These are phyloP conservation scores for Pleurotus pulmonarius DNA, from an alignment of 768 basidiomycete species.

Conservation along the genomic window DNA sequence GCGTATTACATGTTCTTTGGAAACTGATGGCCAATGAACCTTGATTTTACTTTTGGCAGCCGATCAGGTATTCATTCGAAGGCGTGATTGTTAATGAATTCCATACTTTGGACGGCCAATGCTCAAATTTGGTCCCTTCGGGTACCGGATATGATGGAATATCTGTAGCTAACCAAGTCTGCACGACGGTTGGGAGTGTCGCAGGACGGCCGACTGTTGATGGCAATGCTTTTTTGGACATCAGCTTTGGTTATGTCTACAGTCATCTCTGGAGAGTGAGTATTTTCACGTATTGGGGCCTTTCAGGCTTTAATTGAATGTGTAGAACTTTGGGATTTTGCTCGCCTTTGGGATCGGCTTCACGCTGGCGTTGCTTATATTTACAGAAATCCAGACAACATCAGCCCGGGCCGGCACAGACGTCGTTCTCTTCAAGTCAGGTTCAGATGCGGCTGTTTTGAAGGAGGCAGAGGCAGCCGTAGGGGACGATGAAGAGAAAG, in stretches of 20 bases:
- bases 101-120: conserved; percentile 58
- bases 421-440: conserved; percentile 63
- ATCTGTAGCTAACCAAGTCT: conserved; percentile 64
- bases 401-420: conserved; percentile 25
- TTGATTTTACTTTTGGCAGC: conserved; percentile 29
- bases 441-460: conserved; percentile 25
- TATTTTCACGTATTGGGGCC: background rate
- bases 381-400: conserved; percentile 51
- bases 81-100: conserved; percentile 80
- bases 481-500: conserved; percentile 10
- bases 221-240: conserved; percentile 49
- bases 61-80: conserved; percentile 72
- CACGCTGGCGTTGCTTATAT: conserved; percentile 48
- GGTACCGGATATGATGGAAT: conserved; percentile 62
- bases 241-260: conserved; percentile 45
- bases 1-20: conserved; percentile 12
- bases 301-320: background rate
- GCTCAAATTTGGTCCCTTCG: conserved; percentile 54
- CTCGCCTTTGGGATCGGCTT: conserved; percentile 64
- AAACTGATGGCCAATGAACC: background rate
- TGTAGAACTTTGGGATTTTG: conserved; percentile 66
- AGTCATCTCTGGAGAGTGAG: conserved; percentile 40
- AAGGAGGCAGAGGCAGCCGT: conserved; percentile 1
- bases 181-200: conserved; percentile 63
- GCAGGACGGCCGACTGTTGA: conserved; percentile 55